These are phyloP conservation scores for Alternaria consortialis DNA, from an alignment of 2,329 filamentous ascomycete genomes.

Conservation along the genomic window DNA sequence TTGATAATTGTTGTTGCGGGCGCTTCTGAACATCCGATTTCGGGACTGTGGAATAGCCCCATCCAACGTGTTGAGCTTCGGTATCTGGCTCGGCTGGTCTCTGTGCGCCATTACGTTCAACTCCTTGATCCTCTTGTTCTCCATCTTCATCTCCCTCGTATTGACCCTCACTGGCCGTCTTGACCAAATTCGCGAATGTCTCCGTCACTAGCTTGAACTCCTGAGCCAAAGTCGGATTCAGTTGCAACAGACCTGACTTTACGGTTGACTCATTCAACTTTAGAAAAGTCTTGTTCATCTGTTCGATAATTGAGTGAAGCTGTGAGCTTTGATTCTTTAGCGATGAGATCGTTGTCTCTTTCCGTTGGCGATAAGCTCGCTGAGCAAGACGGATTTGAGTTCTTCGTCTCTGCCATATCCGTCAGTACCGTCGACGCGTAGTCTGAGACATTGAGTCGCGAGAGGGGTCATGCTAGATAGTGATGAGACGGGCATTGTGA, in stretches of 20 bases:
- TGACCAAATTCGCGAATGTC: conserved; percentile 66
- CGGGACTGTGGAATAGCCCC: conserved; percentile 33
- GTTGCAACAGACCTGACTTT: conserved; percentile 65
- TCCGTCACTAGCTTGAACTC: conserved; percentile 67
- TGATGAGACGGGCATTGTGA: neutral
- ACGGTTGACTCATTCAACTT: conserved; percentile 71
- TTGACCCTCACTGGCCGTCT: conserved; percentile 51
- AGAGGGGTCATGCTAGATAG: neutral
- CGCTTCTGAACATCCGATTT: neutral
- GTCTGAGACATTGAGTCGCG: neutral
- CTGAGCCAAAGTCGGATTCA: conserved; percentile 65
- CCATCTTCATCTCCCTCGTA: conserved; percentile 40
- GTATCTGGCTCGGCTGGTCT: conserved; percentile 14
- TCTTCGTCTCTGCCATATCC: conserved; percentile 69
- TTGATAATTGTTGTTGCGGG: conserved; percentile 9
- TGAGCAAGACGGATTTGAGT: conserved; percentile 90
- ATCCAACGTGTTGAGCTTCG: conserved; percentile 33
- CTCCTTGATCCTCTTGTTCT: conserved; percentile 41
- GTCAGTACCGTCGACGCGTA: conserved; percentile 19
- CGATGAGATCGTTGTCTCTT: conserved; percentile 80
- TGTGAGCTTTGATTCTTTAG: conserved; percentile 75
- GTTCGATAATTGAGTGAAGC: conserved; percentile 73
- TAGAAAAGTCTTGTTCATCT: conserved; percentile 77
- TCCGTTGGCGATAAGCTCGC: conserved; percentile 82
- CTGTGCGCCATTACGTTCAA: conserved; percentile 12